A percentile compares a stretch with the other conserved stretches of the same genome.
phyloP scores from a whole-genome alignment of 2,329 filamentous ascomycete genomes.

The Zalaria sp. region DNA sequence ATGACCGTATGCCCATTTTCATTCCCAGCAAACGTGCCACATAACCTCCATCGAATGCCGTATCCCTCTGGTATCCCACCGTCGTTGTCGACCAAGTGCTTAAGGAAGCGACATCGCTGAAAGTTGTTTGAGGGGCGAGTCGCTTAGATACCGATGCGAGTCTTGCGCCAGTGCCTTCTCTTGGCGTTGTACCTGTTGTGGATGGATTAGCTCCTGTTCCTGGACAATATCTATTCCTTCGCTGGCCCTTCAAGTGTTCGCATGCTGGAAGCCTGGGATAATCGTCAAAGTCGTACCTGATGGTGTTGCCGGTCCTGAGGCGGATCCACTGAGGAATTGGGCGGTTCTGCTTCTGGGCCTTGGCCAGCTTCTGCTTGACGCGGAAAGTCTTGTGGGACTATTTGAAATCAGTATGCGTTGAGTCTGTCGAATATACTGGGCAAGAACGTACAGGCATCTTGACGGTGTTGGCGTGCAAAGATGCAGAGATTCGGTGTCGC shows the following conservation, averaged over 20 bases:
- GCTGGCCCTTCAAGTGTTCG: background rate
- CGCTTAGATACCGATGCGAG: constrained; percentile 92
- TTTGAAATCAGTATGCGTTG: constrained; percentile 7
- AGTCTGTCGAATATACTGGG: background rate
- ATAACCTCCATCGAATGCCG: background rate
- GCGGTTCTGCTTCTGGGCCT: constrained; percentile 99
- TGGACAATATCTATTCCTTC: background rate
- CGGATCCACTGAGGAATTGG: constrained; percentile 99
- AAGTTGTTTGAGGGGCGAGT: constrained; percentile 24
- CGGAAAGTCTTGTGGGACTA: constrained; percentile 99
- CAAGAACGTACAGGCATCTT: constrained; percentile 8
- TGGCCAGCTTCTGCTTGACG: constrained; percentile 99
- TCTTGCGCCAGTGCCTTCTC: constrained; percentile 99
- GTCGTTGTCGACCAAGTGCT: background rate
- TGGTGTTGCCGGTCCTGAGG: constrained; percentile 96
- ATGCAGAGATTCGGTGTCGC: too few species aligned
- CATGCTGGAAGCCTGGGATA: too few species aligned
- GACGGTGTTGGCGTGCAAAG: constrained; percentile 3
- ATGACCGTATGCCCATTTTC: background rate
- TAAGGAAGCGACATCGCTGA: constrained; percentile 4
- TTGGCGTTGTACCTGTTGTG: constrained; percentile 91
- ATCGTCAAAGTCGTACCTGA: constrained; percentile 58
- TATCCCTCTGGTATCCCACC: background rate
- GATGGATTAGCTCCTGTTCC: background rate
- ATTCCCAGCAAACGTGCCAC: background rate